phyloP scores from a whole-genome alignment of 176 grass and related monocot species.

The Juncus inflexus region DNA sequence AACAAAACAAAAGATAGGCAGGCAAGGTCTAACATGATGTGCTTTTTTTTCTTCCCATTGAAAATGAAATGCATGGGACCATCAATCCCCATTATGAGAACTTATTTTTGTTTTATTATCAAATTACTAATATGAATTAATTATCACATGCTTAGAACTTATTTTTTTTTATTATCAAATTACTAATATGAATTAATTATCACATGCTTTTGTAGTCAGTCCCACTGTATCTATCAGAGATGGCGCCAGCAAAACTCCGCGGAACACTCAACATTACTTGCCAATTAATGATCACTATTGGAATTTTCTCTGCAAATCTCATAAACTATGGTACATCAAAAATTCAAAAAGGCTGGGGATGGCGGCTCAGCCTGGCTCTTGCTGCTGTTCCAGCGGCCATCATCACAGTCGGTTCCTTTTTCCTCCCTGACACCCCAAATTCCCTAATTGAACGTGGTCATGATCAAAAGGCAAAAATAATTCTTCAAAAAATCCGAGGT shows the following conservation, averaged over 20 bases:
- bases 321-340: conserved; percentile 18
- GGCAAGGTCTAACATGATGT: no score
- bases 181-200: neutral
- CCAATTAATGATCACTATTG: conserved; percentile 27
- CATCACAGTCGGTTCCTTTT: conserved; percentile 18
- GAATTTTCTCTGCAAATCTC: conserved; percentile 15
- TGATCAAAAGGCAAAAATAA: conserved; percentile 9
- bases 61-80: no score
- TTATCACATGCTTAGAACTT: neutral
- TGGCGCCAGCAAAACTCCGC: conserved; percentile 17
- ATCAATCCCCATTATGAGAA: no score
- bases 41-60: no score
- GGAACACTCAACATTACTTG: conserved; percentile 25
- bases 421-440: conserved; percentile 27
- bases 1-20: no score
- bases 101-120: no score
- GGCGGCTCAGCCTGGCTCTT: conserved; percentile 11
- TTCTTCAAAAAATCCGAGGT: conserved; percentile 22
- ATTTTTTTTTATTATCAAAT: neutral
- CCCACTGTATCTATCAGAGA: conserved; percentile 24
- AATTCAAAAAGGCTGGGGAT: conserved; percentile 20
- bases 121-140: neutral
- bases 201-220: conserved; percentile 19
- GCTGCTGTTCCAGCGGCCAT: conserved; percentile 5
- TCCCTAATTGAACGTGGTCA: conserved; percentile 25